Evolutionary conservation across 1,284 basidiomycete genomes (phyloP).

Genomic region (Phylloboletellus chloephorus): DNA sequence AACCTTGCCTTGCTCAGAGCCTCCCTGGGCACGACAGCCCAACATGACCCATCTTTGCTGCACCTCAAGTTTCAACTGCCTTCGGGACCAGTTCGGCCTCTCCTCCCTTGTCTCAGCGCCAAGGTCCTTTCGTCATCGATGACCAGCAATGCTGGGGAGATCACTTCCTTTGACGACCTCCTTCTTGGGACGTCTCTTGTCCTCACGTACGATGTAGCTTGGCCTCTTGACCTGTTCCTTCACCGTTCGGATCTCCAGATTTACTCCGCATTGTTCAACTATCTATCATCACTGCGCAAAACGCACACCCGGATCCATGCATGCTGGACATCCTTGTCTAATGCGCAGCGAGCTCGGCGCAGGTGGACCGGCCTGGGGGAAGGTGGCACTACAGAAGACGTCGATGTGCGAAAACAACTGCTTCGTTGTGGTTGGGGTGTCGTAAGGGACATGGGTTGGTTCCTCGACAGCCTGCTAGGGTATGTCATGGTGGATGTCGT

Average conservation of each 20-base stretch:
- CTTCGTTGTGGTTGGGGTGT: slow-evolving; percentile 81
- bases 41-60: slow-evolving; percentile 69
- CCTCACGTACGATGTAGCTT: slow-evolving; percentile 66
- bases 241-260: slow-evolving; percentile 67
- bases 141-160: slow-evolving; percentile 33
- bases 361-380: slow-evolving; percentile 84
- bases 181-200: slow-evolving; percentile 74
- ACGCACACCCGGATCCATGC: slow-evolving; percentile 74
- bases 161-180: slow-evolving; percentile 62
- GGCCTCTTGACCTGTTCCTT: slow-evolving; percentile 88
- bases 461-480: slow-evolving; percentile 74
- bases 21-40: slow-evolving; percentile 79
- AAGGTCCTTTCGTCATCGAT: slow-evolving; percentile 33
- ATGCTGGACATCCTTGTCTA: slow-evolving; percentile 80
- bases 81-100: slow-evolving; percentile 69
- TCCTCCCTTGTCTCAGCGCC: slow-evolving; percentile 61
- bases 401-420: slow-evolving; percentile 56
- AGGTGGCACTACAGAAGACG: slow-evolving; percentile 71
- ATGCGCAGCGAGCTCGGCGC: slow-evolving; percentile 73
- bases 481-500: slow-evolving; percentile 90
- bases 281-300: slow-evolving; percentile 77
- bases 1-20: slow-evolving; percentile 77
- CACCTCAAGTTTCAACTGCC: slow-evolving; percentile 70
- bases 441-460: slow-evolving; percentile 86
- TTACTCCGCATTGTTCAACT: slow-evolving; percentile 77